These are phyloP conservation scores for Phoma sp. DNA, from an alignment of 2,329 filamentous ascomycete species.

Conservation along the genomic window DNA sequence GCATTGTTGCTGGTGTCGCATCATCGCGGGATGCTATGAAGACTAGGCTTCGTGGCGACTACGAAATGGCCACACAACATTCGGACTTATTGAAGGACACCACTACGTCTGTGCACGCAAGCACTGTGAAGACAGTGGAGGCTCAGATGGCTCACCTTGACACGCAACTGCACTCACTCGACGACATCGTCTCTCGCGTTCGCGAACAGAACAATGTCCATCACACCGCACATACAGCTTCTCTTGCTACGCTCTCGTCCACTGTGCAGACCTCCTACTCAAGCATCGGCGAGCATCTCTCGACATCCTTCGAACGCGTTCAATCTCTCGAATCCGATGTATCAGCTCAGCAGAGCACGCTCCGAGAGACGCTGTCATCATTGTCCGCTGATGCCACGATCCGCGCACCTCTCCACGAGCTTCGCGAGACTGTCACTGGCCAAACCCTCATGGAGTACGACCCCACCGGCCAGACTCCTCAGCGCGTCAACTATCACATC, in stretches of 20 bases:
- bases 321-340: slow-evolving; percentile 73
- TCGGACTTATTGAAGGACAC: slow-evolving; percentile 83
- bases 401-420: slow-evolving; percentile 70
- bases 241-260: slow-evolving; percentile 68
- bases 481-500: slow-evolving; percentile 81
- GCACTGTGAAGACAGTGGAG: slow-evolving; percentile 88
- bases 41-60: slow-evolving; percentile 82
- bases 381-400: slow-evolving; percentile 63
- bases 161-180: slow-evolving; percentile 85
- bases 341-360: slow-evolving; percentile 62
- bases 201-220: slow-evolving; percentile 80
- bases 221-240: slow-evolving; percentile 71
- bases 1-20: slow-evolving; percentile 72
- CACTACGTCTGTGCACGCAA: slow-evolving; percentile 85
- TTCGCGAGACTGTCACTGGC: slow-evolving; percentile 71
- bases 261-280: slow-evolving; percentile 76
- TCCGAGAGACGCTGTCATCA: slow-evolving; percentile 67
- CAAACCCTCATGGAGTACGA: slow-evolving; percentile 78
- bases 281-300: slow-evolving; percentile 73
- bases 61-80: slow-evolving; percentile 76
- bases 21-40: slow-evolving; percentile 79
- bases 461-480: slow-evolving; percentile 84
- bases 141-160: slow-evolving; percentile 87
- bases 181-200: slow-evolving; percentile 86
- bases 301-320: slow-evolving; percentile 70